Conservation (phyloP, 2,329 filamentous ascomycete species). For the Phaeoacremonium minimum region DNA sequence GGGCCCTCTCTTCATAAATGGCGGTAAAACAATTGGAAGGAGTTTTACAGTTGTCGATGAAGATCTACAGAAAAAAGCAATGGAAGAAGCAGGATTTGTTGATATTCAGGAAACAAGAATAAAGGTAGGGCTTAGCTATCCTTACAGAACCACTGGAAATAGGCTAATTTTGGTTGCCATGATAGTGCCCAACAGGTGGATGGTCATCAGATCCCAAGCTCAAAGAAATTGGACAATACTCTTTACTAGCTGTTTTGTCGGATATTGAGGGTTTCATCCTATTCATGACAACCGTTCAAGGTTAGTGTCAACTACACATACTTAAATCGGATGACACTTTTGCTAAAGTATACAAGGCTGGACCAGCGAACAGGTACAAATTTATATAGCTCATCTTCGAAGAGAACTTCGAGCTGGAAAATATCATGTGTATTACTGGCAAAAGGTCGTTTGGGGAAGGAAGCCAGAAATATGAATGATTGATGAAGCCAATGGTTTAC, state of each 20-base stretch:
- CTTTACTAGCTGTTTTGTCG: background rate
- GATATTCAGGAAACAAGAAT: slow-evolving; percentile 48
- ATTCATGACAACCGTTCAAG: background rate
- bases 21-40: slow-evolving; percentile 35
- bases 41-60: slow-evolving; percentile 48
- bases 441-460: no score
- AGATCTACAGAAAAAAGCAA: slow-evolving; percentile 42
- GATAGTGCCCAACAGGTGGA: background rate
- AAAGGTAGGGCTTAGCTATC: slow-evolving; percentile 31
- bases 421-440: no score
- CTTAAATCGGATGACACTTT: no score
- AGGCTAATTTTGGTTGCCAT: background rate
- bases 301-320: no score
- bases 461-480: no score
- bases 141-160: background rate
- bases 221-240: background rate
- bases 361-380: no score
- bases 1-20: slow-evolving; percentile 26
- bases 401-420: no score
- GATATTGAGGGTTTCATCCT: background rate
- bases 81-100: slow-evolving; percentile 52
- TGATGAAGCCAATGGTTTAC: no score
- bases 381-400: no score
- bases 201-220: background rate
- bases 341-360: no score